Percentiles rank a stretch among this genome's conserved stretches.
phyloP scores from a whole-genome alignment of 2,329 filamentous ascomycete species.

The Neofusicoccum parvum region DNA sequence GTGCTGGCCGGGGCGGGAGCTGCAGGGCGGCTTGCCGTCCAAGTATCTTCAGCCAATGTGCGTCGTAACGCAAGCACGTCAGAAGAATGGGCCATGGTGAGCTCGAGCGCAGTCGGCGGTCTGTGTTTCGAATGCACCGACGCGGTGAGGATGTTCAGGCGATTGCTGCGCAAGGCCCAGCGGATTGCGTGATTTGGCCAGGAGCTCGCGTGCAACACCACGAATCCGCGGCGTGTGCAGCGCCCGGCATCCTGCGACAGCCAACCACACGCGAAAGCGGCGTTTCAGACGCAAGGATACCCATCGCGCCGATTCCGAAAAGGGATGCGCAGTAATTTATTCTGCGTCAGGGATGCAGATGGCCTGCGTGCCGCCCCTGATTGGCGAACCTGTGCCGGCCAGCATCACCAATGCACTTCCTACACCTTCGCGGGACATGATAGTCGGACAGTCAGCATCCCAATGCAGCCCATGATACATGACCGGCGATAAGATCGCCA shows the following conservation, averaged over 20 bases:
- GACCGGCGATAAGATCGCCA: background rate
- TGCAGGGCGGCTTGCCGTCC: slow-evolving; percentile 4
- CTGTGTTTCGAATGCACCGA: slow-evolving; percentile 6
- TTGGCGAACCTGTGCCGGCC: background rate
- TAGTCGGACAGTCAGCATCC: slow-evolving; percentile 5
- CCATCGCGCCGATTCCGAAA: background rate
- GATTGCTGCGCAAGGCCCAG: slow-evolving; percentile 6
- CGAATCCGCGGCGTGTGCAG: slow-evolving; percentile 2
- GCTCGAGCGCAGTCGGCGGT: slow-evolving; percentile 1
- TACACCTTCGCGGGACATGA: background rate
- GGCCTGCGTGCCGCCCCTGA: background rate
- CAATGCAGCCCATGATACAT: background rate
- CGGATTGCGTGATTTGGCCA: slow-evolving; percentile 21
- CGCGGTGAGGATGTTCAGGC: slow-evolving; percentile 7
- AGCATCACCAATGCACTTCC: background rate
- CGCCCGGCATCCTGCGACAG: background rate
- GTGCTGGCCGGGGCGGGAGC: slow-evolving; percentile 2
- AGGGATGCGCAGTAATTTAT: background rate
- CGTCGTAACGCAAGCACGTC: slow-evolving; percentile 18
- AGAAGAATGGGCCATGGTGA: slow-evolving; percentile 21
- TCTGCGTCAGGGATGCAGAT: background rate
- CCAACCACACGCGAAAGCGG: background rate
- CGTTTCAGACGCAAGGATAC: background rate
- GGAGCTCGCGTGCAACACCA: slow-evolving; percentile 21
- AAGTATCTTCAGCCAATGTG: slow-evolving; percentile 11